A percentile compares a stretch with the other conserved stretches of the same genome.
Conservation (phyloP, 169 alveolate species). For the Theileria equi region DNA sequence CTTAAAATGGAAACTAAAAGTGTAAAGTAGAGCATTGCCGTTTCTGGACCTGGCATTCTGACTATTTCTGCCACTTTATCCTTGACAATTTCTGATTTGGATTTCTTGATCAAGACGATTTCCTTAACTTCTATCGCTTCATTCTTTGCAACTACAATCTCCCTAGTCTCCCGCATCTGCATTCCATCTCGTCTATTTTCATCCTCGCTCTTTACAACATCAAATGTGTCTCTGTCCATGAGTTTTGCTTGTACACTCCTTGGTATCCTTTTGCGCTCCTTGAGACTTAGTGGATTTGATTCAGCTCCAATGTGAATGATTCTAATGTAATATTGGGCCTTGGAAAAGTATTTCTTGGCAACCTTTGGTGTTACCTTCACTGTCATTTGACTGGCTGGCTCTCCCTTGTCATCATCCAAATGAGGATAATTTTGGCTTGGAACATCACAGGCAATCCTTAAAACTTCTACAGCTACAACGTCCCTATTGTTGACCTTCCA, state of each 20-base stretch:
- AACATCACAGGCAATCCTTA: background rate
- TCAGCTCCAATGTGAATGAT: background rate
- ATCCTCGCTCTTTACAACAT: background rate
- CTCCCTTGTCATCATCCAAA: no score
- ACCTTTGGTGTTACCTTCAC: slow-evolving; percentile 2
- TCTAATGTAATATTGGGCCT: slow-evolving; percentile 21
- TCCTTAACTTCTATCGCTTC: no score
- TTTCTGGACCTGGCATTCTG: slow-evolving; percentile 52
- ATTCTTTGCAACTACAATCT: no score
- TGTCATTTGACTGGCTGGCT: no score
- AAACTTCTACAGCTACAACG: slow-evolving; percentile 29
- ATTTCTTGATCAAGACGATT: background rate
- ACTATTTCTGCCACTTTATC: slow-evolving; percentile 29
- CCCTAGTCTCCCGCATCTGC: background rate
- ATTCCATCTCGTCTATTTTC: background rate
- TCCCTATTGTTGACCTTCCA: slow-evolving; percentile 36
- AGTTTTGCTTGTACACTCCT: background rate
- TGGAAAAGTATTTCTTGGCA: slow-evolving; percentile 11
- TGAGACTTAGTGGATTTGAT: background rate
- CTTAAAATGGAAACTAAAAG: slow-evolving; percentile 40
- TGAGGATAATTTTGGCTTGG: no score
- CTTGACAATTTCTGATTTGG: slow-evolving; percentile 1
- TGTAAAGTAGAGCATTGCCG: slow-evolving; percentile 53
- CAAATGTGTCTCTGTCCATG: background rate
- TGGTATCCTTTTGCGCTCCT: background rate